Conservation (phyloP, 2,329 filamentous ascomycete species). For the Eutypa lata region DNA sequence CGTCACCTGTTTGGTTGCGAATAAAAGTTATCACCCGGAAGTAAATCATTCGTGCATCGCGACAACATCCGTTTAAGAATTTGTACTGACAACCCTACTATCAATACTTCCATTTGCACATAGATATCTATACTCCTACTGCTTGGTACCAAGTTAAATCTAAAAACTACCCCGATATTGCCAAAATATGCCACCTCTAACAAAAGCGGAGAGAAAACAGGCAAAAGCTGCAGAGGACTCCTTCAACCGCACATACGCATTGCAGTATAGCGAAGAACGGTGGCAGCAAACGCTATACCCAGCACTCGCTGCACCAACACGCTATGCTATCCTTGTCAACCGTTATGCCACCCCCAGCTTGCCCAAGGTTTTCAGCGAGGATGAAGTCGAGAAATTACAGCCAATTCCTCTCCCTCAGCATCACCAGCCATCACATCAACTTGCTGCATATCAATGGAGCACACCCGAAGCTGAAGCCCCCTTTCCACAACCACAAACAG, state of each 20-base stretch:
- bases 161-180: too few relatives aligned
- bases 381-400: slow-evolving; percentile 10
- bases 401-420: slow-evolving; percentile 11
- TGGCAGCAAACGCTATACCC: slow-evolving; percentile 24
- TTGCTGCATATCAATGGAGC: slow-evolving; percentile 17
- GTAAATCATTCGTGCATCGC: too few relatives aligned
- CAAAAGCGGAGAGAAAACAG: slow-evolving; percentile 24
- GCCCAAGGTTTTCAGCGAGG: slow-evolving; percentile 11
- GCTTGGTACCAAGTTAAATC: too few relatives aligned
- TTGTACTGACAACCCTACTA: too few relatives aligned
- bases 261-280: slow-evolving; percentile 20
- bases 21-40: too few relatives aligned
- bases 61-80: too few relatives aligned
- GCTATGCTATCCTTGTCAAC: slow-evolving; percentile 26
- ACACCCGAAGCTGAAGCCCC: slow-evolving; percentile 10
- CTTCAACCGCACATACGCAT: slow-evolving; percentile 21
- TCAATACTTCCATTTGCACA: too few relatives aligned
- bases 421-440: not conserved
- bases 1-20: too few relatives aligned
- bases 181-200: slow-evolving; percentile 22
- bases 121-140: too few relatives aligned
- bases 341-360: slow-evolving; percentile 14
- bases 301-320: slow-evolving; percentile 20
- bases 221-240: slow-evolving; percentile 21
- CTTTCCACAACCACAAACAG: slow-evolving; percentile 21